Evolutionary conservation across 192 early-diverging fungal species (phyloP).

Genomic region (Gonapodya prolifera): DNA sequence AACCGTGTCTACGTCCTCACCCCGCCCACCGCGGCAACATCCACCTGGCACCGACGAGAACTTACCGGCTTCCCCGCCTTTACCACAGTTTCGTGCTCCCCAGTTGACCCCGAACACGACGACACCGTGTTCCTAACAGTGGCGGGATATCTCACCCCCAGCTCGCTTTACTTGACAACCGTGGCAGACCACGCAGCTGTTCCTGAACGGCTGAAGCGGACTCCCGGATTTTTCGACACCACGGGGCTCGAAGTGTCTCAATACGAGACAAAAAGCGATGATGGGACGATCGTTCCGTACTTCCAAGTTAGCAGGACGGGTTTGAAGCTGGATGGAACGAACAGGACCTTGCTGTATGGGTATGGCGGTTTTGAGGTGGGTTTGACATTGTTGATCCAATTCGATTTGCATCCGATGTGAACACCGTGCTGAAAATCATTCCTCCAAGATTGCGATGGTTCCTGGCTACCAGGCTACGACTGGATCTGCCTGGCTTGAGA

Average conservation of each 20-base stretch:
- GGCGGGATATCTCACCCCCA: slow-evolving; percentile 1
- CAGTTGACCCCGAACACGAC: neutral
- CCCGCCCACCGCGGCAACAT: neutral
- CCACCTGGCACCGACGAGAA: neutral
- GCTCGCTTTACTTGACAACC: neutral
- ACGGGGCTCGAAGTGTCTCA: neutral
- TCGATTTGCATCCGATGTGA: neutral
- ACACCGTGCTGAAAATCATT: neutral
- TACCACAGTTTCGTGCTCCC: neutral
- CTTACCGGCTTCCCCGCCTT: slow-evolving; percentile 6
- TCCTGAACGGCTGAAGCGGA: neutral
- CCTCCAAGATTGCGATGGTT: neutral
- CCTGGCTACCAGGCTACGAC: slow-evolving; percentile 7
- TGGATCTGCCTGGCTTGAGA: neutral
- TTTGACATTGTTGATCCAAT: neutral
- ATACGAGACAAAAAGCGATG: neutral
- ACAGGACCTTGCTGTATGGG: slow-evolving; percentile 2
- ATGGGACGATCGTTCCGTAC: slow-evolving; percentile 1
- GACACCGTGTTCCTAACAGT: neutral
- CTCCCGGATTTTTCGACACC: slow-evolving; percentile 1
- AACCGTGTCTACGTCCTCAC: slow-evolving; percentile 4
- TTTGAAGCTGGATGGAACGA: neutral
- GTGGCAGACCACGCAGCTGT: neutral
- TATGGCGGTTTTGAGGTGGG: slow-evolving; percentile 1
- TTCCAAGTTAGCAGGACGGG: slow-evolving; percentile 2